Percentiles rank a stretch among this genome's conserved stretches.
These are phyloP conservation scores for Medicago lupulina DNA, from an alignment of 306 rosid species.

Conservation along the genomic window DNA sequence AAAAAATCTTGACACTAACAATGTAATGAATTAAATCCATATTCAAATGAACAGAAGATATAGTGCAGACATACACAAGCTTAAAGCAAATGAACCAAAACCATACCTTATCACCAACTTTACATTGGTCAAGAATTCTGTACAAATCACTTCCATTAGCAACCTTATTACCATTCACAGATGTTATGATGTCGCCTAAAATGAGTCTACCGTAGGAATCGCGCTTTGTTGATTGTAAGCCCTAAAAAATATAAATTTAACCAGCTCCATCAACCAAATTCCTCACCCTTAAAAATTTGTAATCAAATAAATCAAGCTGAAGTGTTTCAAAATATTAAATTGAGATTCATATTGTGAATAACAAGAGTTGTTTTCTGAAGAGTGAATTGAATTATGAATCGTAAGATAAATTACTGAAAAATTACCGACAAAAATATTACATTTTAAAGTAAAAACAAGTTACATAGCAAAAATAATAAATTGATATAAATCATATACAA, in stretches of 20 bases:
- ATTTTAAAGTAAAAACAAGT: too few species aligned
- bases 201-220: slow-evolving; percentile 92
- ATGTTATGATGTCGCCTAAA: slow-evolving; percentile 94
- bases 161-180: slow-evolving; percentile 86
- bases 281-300: slow-evolving; percentile 20
- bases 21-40: too few species aligned
- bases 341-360: too few species aligned
- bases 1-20: too few species aligned
- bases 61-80: neutral
- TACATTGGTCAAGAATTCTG: slow-evolving; percentile 95
- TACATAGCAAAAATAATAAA: too few species aligned
- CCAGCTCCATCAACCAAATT: slow-evolving; percentile 19
- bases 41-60: neutral
- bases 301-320: slow-evolving; percentile 19
- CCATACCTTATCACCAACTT: slow-evolving; percentile 92
- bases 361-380: too few species aligned
- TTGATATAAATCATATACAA: too few species aligned
- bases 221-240: slow-evolving; percentile 84
- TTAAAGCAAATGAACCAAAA: slow-evolving; percentile 6
- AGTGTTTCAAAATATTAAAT: slow-evolving; percentile 11
- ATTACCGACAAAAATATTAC: too few species aligned
- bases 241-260: slow-evolving; percentile 57
- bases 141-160: slow-evolving; percentile 92
- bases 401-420: too few species aligned
- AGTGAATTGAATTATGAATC: too few species aligned